phyloP scores from a whole-genome alignment of 805 yeast species.

The Kuraishia borneana region DNA sequence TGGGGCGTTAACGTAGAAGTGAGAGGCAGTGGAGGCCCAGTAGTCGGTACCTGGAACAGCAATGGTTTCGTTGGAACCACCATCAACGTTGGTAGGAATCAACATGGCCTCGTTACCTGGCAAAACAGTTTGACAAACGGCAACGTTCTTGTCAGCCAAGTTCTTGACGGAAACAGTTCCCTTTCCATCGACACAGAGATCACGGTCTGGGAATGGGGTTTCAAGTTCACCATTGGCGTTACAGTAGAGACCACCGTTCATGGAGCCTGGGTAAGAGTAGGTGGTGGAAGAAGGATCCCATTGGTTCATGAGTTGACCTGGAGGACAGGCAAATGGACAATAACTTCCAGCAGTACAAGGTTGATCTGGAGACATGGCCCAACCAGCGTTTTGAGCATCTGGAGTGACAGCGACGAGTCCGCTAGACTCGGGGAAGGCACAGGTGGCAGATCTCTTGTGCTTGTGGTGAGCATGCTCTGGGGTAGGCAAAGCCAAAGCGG shows the following conservation, averaged over 20 bases:
- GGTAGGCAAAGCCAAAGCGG: constrained; percentile 1
- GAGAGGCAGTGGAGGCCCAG: constrained; percentile 83
- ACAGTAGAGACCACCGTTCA: constrained; percentile 78
- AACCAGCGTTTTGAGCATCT: constrained; percentile 55
- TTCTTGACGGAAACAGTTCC: constrained; percentile 56
- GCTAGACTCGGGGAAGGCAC: constrained; percentile 55
- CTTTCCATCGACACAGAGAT: constrained; percentile 66
- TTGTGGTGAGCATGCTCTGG: constrained; percentile 3
- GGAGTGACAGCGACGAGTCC: constrained; percentile 65
- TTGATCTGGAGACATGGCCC: constrained; percentile 79
- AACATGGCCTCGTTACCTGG: constrained; percentile 95
- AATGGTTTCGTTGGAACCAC: constrained; percentile 34
- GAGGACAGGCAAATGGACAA: constrained; percentile 89
- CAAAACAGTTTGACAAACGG: constrained; percentile 85
- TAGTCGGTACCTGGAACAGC: constrained; percentile 83
- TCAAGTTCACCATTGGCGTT: constrained; percentile 56
- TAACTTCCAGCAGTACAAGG: constrained; percentile 63
- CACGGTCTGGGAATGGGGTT: constrained; percentile 44
- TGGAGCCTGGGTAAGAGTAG: constrained; percentile 68
- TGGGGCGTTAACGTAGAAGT: constrained; percentile 75
- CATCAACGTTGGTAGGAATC: constrained; percentile 66
- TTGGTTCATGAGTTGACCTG: constrained; percentile 80
- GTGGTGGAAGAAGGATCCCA: constrained; percentile 75
- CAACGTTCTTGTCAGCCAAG: constrained; percentile 46
- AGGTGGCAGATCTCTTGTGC: constrained; percentile 13